Conservation (phyloP, 1,284 basidiomycete species). For the Leccinum angustisporum region DNA sequence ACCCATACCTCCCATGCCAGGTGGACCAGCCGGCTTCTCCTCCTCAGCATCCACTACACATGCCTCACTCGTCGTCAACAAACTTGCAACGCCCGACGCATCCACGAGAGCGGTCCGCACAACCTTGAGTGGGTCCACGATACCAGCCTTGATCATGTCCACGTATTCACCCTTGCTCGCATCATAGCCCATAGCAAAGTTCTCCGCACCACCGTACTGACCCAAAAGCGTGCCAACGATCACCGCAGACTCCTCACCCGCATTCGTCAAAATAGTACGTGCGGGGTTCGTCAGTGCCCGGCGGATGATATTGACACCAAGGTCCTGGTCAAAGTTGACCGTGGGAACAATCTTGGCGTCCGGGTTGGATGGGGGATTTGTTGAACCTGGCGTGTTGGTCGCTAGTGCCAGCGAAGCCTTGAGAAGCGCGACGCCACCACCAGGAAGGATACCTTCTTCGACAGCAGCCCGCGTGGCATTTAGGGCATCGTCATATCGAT, state of each 20-base stretch:
- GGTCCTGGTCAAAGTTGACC: slow-evolving; percentile 96
- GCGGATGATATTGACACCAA: slow-evolving; percentile 93
- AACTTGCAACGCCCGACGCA: slow-evolving; percentile 82
- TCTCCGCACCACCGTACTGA: slow-evolving; percentile 63
- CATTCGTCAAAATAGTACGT: slow-evolving; percentile 91
- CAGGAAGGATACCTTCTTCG: slow-evolving; percentile 96
- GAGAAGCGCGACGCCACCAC: slow-evolving; percentile 89
- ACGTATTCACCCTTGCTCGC: slow-evolving; percentile 89
- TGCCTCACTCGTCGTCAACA: slow-evolving; percentile 92
- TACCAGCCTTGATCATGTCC: slow-evolving; percentile 93
- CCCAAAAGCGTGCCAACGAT: slow-evolving; percentile 85
- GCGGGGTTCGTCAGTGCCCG: slow-evolving; percentile 84
- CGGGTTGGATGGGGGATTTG: slow-evolving; percentile 43
- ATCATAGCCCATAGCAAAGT: slow-evolving; percentile 90
- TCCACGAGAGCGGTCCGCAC: slow-evolving; percentile 90
- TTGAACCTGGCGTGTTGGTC: slow-evolving; percentile 51
- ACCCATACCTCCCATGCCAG: slow-evolving; percentile 64
- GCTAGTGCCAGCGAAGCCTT: slow-evolving; percentile 85
- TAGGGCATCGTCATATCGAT: slow-evolving; percentile 96
- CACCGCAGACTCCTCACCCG: slow-evolving; percentile 92
- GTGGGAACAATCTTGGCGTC: slow-evolving; percentile 72
- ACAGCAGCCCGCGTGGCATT: slow-evolving; percentile 98
- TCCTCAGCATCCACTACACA: slow-evolving; percentile 92
- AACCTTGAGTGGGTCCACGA: slow-evolving; percentile 93
- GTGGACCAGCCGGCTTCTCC: slow-evolving; percentile 61